A percentile compares a stretch with the other conserved stretches of the same genome.
Conservation (phyloP, 257 asterid species). For the Thymus mandschuricus region DNA sequence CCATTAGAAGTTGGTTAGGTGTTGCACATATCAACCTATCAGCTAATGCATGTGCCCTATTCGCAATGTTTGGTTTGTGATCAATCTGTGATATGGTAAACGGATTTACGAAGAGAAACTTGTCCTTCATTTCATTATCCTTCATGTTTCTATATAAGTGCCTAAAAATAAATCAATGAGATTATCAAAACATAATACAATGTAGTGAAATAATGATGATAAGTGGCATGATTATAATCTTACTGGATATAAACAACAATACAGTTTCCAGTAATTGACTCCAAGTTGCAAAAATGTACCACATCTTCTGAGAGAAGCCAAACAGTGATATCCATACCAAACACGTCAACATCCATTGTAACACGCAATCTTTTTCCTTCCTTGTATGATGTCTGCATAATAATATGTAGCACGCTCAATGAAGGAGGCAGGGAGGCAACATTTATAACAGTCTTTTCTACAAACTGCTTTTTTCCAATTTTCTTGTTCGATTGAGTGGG, state of each 20-base stretch:
- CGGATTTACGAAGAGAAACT: background rate
- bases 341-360: background rate
- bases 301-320: background rate
- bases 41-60: background rate
- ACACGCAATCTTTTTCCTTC: background rate
- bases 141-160: background rate
- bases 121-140: background rate
- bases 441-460: background rate
- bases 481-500: background rate
- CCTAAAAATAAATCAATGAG: background rate
- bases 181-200: background rate
- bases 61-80: background rate
- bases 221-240: background rate
- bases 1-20: background rate
- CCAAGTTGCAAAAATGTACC: background rate
- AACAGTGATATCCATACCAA: background rate
- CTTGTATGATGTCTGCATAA: background rate
- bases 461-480: background rate
- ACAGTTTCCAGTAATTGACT: background rate
- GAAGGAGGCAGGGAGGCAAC: background rate
- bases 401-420: background rate
- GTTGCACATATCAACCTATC: background rate
- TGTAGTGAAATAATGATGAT: background rate
- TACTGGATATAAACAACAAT: background rate
- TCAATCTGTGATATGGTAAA: background rate